Evolutionary conservation across 1,139 yeast genomes (phyloP), one percentile per base, ranked within the genome.

Genomic region (Yamadazyma membranifaciens): DNA sequence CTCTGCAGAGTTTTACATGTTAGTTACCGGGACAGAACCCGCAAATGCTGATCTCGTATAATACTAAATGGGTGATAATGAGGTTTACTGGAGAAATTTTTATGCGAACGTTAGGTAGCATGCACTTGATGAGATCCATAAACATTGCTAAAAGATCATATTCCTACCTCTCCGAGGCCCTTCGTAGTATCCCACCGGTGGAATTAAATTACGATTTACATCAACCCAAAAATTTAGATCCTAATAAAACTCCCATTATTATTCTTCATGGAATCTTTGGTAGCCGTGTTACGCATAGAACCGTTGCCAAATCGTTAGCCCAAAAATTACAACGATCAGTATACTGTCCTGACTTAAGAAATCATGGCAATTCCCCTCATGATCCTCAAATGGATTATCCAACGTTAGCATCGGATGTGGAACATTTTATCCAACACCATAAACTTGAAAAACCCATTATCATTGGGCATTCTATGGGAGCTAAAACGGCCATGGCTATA

Each of bases 401-500:
- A 0, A 68, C 92, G 1, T 69, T 92, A 66, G 84, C 96, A 1
- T 84, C 87, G 0, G 98, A 92, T 60, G 89, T 92, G 17, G 89
- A 83, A 54, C 55, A 63, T 27, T 92, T 91, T 57, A 73, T 89
- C 12, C 70, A 78, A 14, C 51, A 62, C 0, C 47, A 81, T 10
- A 65, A 67, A 25, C 53, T 53, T 24, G 46, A 52, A n/a, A 65
- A 73, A 31, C 87, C 94, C 0, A 78, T 87, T 14, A 49, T 92
- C 16, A 71, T 92, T 20, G 98, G 98, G 1, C 98, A 91, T 61
- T 89, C 97, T 0, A 89, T 92, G 97, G 98, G 98, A 6, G 98
- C 96, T 9, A 92, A 92, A 56, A 77, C 91, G 0, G 96, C 86
- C 3, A 91, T 92, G 98, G 88, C 92, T 0, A 69, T 87, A 4